Evolutionary conservation across 1,284 basidiomycete species (phyloP).

Genomic region (Marasmius oreades): DNA sequence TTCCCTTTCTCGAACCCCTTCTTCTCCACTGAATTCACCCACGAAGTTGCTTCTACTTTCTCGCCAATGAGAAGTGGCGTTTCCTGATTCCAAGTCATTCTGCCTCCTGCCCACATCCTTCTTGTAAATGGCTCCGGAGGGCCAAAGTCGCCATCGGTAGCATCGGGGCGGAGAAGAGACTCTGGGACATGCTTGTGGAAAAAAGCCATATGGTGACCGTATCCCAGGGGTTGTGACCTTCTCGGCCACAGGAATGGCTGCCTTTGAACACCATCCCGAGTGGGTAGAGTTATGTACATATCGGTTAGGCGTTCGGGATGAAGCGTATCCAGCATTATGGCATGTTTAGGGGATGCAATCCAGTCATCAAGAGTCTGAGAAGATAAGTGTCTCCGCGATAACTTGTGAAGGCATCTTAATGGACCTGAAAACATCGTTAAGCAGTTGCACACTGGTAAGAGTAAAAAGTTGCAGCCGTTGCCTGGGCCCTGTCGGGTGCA

Average conservation of each 20-base stretch:
- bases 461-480: too few species aligned
- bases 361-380: conserved; percentile 43
- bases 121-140: conserved; percentile 73
- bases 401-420: not conserved
- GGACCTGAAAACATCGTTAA: not conserved
- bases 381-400: not conserved
- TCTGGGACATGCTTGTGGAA: conserved; percentile 70
- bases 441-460: too few species aligned
- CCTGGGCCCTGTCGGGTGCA: too few species aligned
- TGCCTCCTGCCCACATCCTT: conserved; percentile 84
- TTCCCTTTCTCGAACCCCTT: conserved; percentile 57
- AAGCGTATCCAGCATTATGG: conserved; percentile 41
- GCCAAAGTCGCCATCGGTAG: conserved; percentile 68
- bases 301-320: conserved; percentile 52
- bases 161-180: conserved; percentile 56
- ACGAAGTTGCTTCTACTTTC: conserved; percentile 46
- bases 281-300: conserved; percentile 68
- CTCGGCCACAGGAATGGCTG: conserved; percentile 36
- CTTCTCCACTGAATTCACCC: conserved; percentile 55
- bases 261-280: conserved; percentile 52
- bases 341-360: conserved; percentile 43
- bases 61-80: conserved; percentile 54
- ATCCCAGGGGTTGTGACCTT: conserved; percentile 42
- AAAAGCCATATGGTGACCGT: conserved; percentile 72
- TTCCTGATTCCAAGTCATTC: conserved; percentile 57